Percentiles rank a stretch among this genome's conserved stretches.
These are phyloP conservation scores for Cymbidium sinense DNA, from an alignment of 106 monocot species.

Conservation along the genomic window DNA sequence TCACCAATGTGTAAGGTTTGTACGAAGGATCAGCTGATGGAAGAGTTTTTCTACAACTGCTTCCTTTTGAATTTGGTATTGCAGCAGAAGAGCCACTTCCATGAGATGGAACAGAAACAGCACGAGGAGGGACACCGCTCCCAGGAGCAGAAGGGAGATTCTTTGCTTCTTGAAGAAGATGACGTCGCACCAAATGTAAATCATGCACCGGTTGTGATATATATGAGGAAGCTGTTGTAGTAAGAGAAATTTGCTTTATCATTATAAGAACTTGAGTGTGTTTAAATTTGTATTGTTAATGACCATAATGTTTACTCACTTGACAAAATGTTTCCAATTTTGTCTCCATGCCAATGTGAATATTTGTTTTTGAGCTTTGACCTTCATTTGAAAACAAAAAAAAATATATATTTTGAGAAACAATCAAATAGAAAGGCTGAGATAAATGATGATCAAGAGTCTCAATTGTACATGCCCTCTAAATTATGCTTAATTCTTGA, in stretches of 20 bases:
- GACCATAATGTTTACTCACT: slow-evolving; percentile 5
- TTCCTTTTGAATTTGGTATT: slow-evolving; percentile 14
- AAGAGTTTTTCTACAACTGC: neutral
- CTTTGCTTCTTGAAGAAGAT: slow-evolving; percentile 43
- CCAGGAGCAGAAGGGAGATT: slow-evolving; percentile 62
- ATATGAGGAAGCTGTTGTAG: slow-evolving; percentile 8
- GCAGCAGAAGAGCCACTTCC: slow-evolving; percentile 85
- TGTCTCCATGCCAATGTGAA: neutral
- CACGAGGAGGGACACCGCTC: slow-evolving; percentile 5
- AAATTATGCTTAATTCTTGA: neutral
- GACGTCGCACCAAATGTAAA: slow-evolving; percentile 26
- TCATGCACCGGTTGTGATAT: slow-evolving; percentile 21
- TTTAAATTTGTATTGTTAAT: neutral
- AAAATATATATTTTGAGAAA: neutral
- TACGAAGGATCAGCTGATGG: neutral
- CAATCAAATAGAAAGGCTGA: neutral
- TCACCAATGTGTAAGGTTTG: neutral
- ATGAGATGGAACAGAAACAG: slow-evolving; percentile 37
- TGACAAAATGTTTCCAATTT: slow-evolving; percentile 12
- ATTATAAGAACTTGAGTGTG: neutral
- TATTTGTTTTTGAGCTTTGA: slow-evolving; percentile 5
- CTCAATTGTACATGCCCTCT: neutral
- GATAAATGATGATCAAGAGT: neutral
- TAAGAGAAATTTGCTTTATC: neutral
- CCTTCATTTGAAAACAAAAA: slow-evolving; percentile 17